Conservation (phyloP, 257 asterid species). For the Ocimum tenuiflorum region DNA sequence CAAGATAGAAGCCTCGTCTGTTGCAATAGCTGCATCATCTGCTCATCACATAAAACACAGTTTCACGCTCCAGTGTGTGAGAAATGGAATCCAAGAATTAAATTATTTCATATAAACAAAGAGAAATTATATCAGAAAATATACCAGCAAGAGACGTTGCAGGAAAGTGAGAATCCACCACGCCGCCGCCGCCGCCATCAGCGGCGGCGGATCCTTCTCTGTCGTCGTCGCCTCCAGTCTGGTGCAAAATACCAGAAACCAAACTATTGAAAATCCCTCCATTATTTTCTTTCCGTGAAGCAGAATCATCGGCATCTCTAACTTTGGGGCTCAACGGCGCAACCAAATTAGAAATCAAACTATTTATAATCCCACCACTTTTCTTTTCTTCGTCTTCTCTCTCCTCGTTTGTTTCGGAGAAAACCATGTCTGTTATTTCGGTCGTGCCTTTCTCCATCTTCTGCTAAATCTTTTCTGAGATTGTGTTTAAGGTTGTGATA, state of each 20-base stretch:
- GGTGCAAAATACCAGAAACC: conserved; percentile 37
- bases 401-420: conserved; percentile 4
- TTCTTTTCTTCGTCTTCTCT: conserved; percentile 18
- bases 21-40: conserved; percentile 45
- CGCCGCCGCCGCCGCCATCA: conserved; percentile 11
- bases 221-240: conserved; percentile 6
- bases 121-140: not conserved
- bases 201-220: not conserved
- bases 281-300: not conserved
- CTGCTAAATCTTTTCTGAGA: not conserved
- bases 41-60: conserved; percentile 13
- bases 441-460: conserved; percentile 37
- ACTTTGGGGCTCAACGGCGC: not conserved
- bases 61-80: not conserved
- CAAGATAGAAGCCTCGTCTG: conserved; percentile 71
- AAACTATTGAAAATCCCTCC: conserved; percentile 38
- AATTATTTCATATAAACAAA: not conserved
- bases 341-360: conserved; percentile 34
- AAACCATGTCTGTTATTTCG: conserved; percentile 31
- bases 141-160: conserved; percentile 34
- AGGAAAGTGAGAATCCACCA: conserved; percentile 41
- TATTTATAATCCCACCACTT: conserved; percentile 28
- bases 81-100: not conserved
- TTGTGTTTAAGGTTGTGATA: not conserved
- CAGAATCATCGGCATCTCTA: not conserved